Conservation (phyloP, 1,284 basidiomycete genomes). For the Tilletia horrida region DNA sequence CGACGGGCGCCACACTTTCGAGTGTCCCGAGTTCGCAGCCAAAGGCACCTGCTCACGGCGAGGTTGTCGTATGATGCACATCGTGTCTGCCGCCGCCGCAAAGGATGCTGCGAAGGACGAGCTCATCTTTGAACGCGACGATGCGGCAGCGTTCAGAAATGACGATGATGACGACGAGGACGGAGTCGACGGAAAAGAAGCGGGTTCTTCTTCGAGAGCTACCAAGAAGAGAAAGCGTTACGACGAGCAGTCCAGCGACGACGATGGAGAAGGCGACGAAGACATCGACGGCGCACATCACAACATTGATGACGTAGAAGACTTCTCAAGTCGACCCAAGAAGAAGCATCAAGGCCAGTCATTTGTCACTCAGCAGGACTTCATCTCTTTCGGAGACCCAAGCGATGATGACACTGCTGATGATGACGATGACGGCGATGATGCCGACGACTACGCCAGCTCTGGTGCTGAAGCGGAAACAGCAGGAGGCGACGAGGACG, state of each 20-base stretch:
- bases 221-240: constrained; percentile 7
- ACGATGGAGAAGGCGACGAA: not conserved
- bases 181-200: not conserved
- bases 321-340: not conserved
- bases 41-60: constrained; percentile 38
- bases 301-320: not conserved
- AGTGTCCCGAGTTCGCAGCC: constrained; percentile 49
- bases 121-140: constrained; percentile 40
- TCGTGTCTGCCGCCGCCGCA: constrained; percentile 29
- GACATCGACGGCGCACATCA: not conserved
- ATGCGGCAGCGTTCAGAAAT: constrained; percentile 26
- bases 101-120: constrained; percentile 26
- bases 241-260: not conserved
- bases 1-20: constrained; percentile 44
- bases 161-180: constrained; percentile 8
- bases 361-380: constrained; percentile 45
- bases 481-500: not conserved
- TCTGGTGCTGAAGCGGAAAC: not conserved
- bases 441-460: constrained; percentile 6
- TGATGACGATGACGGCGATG: constrained; percentile 25
- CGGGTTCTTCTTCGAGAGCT: not conserved
- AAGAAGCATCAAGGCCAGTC: constrained; percentile 26
- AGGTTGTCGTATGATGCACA: constrained; percentile 43
- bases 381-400: constrained; percentile 42
- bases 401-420: constrained; percentile 18